Evolutionary conservation across 2,329 filamentous ascomycete genomes (phyloP).

Genomic region (Aureobasidium sp.): DNA sequence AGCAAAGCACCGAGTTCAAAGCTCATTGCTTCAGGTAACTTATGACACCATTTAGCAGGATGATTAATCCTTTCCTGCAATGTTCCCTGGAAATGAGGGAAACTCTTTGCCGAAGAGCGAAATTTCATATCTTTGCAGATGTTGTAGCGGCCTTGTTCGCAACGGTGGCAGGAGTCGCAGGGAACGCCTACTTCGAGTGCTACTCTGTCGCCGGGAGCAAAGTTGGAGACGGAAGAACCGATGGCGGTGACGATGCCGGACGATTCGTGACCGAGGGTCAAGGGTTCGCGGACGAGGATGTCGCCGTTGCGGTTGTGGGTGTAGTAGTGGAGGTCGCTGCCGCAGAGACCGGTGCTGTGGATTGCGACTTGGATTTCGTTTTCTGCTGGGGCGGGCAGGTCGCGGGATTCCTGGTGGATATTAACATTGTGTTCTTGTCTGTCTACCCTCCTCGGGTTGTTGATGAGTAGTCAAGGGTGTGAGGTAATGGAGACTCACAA

Average conservation of each 20-base stretch:
- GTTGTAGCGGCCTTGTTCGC: constrained; percentile 50
- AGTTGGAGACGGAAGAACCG: constrained; percentile 42
- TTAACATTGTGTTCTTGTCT: too few relatives aligned
- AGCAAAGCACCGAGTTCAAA: constrained; percentile 50
- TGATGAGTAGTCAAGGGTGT: too few relatives aligned
- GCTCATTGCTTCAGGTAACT: constrained; percentile 44
- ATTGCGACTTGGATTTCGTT: constrained; percentile 56
- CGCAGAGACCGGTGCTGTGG: constrained; percentile 60
- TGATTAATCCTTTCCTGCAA: constrained; percentile 55
- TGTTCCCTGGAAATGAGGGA: constrained; percentile 55
- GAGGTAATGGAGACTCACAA: constrained; percentile 34
- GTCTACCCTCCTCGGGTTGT: too few relatives aligned
- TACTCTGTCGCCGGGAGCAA: constrained; percentile 70
- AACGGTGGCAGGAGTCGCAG: constrained; percentile 56
- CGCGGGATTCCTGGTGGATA: constrained; percentile 42
- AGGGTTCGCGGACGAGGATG: constrained; percentile 72
- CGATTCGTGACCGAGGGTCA: constrained; percentile 72
- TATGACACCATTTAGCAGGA: constrained; percentile 51
- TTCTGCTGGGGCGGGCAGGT: constrained; percentile 36
- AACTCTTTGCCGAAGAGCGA: constrained; percentile 49
- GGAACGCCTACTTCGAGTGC: constrained; percentile 89
- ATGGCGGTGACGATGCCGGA: constrained; percentile 68
- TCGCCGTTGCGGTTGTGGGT: constrained; percentile 76
- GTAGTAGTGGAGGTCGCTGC: constrained; percentile 77
- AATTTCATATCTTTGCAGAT: constrained; percentile 53